Evolutionary conservation across 1,284 basidiomycete genomes (phyloP), one percentile per base, ranked within the genome.

Genomic region (Mycosarcoma maydis): DNA sequence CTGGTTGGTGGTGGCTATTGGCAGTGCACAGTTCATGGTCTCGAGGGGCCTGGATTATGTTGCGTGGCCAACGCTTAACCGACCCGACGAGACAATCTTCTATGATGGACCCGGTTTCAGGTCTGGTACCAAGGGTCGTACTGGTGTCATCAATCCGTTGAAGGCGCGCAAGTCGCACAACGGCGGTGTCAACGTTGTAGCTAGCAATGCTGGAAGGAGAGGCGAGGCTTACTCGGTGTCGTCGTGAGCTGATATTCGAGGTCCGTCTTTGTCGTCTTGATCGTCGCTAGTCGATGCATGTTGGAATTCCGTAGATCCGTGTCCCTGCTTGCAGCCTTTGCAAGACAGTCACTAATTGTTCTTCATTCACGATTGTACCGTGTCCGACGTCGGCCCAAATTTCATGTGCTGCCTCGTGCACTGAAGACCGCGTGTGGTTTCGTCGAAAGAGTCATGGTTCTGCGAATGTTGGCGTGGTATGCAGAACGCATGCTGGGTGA

Each of bases 51-150:
- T 81, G 27, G 65, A 80, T 19, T 81, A 79, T 47, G 80, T 81
- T 17, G 72, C 72, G 40, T 81, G 79, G 79, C 80, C 80, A 8
- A 74, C 65, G 23, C 61, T 81, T 37, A 80, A 80, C 69, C 54
- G 76, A 11, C 77, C 76, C 0, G 67, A 75, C 36, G 60, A 73
- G 32, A 64, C 64, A 16, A 80, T 81, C 24, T 72, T 70, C 41
- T 81, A 80, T 45, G 73, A 73, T 33, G 80, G 80, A 8, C 79
- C 77, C 9, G 80, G 80, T 16, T 81, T 78, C 66, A 72, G 57
- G 32, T 65, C 62, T 1, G 75, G 76, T 24, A 54, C 67, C 8
- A 65, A 64, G 33, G 80, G 80, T 9, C 54, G 78, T 13, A 49
- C 45, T 3, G 67, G 67, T 13, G 47, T 65, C 5, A 45, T 70